Percentiles rank a stretch among this genome's conserved stretches.
phyloP scores from a whole-genome alignment of 768 basidiomycete genomes.

The Kwoniella botswanensis region DNA sequence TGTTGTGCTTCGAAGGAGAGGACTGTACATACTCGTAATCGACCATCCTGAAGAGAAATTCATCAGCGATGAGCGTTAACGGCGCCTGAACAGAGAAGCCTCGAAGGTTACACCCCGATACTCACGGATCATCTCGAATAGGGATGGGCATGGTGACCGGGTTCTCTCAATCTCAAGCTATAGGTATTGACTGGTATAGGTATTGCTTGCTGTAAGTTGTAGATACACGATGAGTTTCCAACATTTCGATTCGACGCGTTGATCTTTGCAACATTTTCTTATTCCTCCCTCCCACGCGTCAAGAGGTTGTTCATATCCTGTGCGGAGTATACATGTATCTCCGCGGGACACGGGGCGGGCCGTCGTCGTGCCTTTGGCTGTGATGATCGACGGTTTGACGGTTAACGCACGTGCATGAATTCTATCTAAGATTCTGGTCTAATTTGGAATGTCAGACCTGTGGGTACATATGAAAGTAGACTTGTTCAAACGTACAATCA shows the following conservation, averaged over 20 bases:
- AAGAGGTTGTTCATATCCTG: too few species aligned
- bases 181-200: neutral
- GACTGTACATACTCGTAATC: slow-evolving; percentile 34
- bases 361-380: too few species aligned
- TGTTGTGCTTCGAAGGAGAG: neutral
- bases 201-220: neutral
- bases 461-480: too few species aligned
- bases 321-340: too few species aligned
- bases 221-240: too few species aligned
- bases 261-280: too few species aligned
- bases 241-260: too few species aligned
- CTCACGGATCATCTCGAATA: slow-evolving; percentile 31
- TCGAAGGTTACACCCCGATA: neutral
- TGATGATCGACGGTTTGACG: neutral
- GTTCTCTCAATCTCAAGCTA: neutral
- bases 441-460: too few species aligned
- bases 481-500: too few species aligned
- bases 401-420: neutral
- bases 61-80: slow-evolving; percentile 8
- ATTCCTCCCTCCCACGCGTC: too few species aligned
- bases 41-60: slow-evolving; percentile 24
- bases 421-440: neutral
- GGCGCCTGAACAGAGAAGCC: too few species aligned
- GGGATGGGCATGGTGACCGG: slow-evolving; percentile 24
- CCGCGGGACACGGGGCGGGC: too few species aligned